A percentile compares a stretch with the other conserved stretches of the same genome.
These are phyloP conservation scores for Trametes polyzona DNA, from an alignment of 1,284 basidiomycete species.

Conservation along the genomic window DNA sequence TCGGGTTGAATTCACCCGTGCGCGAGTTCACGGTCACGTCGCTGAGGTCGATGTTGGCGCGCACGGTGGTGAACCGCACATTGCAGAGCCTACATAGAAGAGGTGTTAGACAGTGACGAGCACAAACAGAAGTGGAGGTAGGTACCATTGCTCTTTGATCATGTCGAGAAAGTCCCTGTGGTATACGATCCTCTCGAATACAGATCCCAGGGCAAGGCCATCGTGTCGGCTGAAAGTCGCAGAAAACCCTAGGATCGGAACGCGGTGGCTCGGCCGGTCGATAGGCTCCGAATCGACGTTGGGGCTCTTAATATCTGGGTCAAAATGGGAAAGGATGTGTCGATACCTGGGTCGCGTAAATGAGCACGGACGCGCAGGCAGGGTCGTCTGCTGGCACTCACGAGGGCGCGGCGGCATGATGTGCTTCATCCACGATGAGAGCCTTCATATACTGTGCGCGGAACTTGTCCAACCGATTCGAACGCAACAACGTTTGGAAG, in stretches of 20 bases:
- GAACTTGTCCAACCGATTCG: conserved; percentile 79
- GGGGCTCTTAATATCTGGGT: conserved; percentile 60
- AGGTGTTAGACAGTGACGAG: neutral
- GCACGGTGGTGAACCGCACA: conserved; percentile 82
- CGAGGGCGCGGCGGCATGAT: conserved; percentile 93
- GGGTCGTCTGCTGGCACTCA: conserved; percentile 41
- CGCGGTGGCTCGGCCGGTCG: conserved; percentile 43
- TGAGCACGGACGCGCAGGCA: neutral
- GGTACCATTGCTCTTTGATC: conserved; percentile 90
- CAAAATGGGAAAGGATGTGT: conserved; percentile 77
- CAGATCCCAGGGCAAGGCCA: conserved; percentile 84
- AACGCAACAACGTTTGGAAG: conserved; percentile 83
- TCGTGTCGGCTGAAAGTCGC: conserved; percentile 96
- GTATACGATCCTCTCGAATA: conserved; percentile 93
- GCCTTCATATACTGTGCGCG: conserved; percentile 75
- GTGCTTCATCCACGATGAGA: conserved; percentile 92
- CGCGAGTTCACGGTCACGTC: conserved; percentile 65
- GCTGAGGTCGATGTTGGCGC: conserved; percentile 72
- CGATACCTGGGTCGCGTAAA: conserved; percentile 67
- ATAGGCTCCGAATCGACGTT: conserved; percentile 44
- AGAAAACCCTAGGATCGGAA: conserved; percentile 94
- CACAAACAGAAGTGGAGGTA: neutral
- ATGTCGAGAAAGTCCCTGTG: conserved; percentile 93
- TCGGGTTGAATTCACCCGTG: conserved; percentile 81
- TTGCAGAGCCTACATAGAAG: conserved; percentile 81